Percentiles rank a stretch among this genome's conserved stretches.
Evolutionary conservation across 768 basidiomycete genomes (phyloP).

Genomic region (Lentinula raphanica): DNA sequence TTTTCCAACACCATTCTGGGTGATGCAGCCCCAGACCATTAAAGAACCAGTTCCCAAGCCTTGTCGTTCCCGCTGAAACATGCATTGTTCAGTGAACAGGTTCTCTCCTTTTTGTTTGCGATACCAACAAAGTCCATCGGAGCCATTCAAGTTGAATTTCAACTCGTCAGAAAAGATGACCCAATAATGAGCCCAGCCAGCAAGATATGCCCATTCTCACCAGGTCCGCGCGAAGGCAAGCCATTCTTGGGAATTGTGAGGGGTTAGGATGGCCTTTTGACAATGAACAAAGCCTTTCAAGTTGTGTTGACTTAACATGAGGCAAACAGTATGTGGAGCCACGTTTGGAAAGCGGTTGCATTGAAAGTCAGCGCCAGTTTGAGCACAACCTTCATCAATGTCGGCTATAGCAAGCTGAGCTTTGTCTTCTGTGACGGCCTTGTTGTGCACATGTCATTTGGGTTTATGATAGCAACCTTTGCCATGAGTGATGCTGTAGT

Average conservation of each 20-base stretch:
- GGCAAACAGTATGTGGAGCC: background rate
- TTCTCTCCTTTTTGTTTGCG: slow-evolving; percentile 18
- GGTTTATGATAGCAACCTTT: background rate
- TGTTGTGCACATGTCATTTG: background rate
- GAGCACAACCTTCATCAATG: background rate
- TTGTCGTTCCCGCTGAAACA: slow-evolving; percentile 18
- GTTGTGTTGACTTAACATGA: background rate
- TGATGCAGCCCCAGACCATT: slow-evolving; percentile 25
- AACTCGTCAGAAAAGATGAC: slow-evolving; percentile 17
- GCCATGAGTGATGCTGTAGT: background rate
- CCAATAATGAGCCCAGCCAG: too few species aligned
- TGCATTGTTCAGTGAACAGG: slow-evolving; percentile 11
- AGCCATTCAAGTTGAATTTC: slow-evolving; percentile 16
- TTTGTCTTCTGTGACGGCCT: background rate
- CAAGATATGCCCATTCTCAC: background rate
- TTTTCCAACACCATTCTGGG: slow-evolving; percentile 18
- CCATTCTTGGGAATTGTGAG: too few species aligned
- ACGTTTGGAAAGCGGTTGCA: background rate
- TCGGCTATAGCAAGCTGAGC: background rate
- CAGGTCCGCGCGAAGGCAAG: too few species aligned
- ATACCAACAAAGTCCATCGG: slow-evolving; percentile 12
- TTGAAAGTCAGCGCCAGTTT: background rate
- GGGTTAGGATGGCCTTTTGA: too few species aligned
- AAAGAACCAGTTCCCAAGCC: slow-evolving; percentile 13
- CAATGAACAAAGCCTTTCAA: too few species aligned